Base-by-base conservation (phyloP, 164 flowering plant species). In the Vitis cinerea region DNA sequence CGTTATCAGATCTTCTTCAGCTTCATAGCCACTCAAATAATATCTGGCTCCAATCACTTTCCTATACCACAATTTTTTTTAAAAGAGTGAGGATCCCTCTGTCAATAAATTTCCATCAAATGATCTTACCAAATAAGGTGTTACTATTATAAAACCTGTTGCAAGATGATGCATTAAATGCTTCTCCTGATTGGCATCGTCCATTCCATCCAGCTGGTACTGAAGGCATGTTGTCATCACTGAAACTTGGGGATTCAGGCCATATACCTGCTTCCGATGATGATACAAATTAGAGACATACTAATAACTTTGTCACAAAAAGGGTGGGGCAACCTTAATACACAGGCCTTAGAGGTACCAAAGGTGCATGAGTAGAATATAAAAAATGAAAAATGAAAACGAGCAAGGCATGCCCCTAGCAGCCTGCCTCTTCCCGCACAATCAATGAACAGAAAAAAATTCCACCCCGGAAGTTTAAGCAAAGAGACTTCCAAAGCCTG, bases 201-300 rank as follows among this genome's bases (percentile, higher is more conserved):
- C 97, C 97, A 50, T 81, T 88, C 94, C 94, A 91, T 68, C 80
- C 76, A 51, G 79, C 63, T 58, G 97, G 97, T 76, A 86, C 88
- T 2, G 89, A 86, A 79, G 91, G 90, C 97, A 91, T 86, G 67
- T 62, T 74, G 2, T 19, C 74, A 59, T 91, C 97, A 74, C 72
- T 82, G 71, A 91, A 91, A 75, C 97, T 88, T 48, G 87, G 85
- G 47, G 93, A 84, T 67, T 91, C 97, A 15, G 94, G 97, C 97
- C 97, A 91, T 71, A 91, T 85, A 79, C 97, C 97, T 91, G 85
- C 54, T 69, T 70, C 23, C 15, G 14, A 31, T 55, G 10, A 37
- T 0, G 31, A 19, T 2, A 0, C 9, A 2, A 50, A 7, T 64
- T 27, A 19, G 51, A 10, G 19, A 6, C 16, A 50, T 19, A 10